Base-by-base conservation (phyloP, 2,329 filamentous ascomycete species). In the Calycina marina region DNA sequence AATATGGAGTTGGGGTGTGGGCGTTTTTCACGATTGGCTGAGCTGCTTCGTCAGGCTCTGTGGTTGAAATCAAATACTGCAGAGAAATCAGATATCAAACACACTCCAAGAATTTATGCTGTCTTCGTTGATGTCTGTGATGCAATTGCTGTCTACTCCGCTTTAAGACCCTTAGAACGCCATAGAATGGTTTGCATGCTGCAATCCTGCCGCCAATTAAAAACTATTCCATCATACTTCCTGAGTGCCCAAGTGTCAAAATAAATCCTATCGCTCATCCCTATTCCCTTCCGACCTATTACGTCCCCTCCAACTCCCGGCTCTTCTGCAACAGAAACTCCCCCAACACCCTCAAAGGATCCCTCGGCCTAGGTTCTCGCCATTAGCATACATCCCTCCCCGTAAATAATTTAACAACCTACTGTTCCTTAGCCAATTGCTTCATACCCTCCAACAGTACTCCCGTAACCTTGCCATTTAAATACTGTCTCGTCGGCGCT, bases 371-470 rank as follows among this genome's bases (percentile, higher is more conserved):
- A 35, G 3, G 12, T 25, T 22, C 25, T 26, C 14, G 6, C 4
- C 10, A n/a, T 22, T 3, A 22, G 20, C 20, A n/a, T 22, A 22
- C 8, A 22, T 9, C n/a, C 8, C 8, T 22, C 8, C 8, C 20
- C 20, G 8, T n/a, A 22, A 22, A 9, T 22, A n/a, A n/a, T 9
- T 22, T n/a, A 22, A 22, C 27, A 17, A 65, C 76, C 49, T 56
- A 83, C 78, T 77, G 70, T 25, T 83, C 74, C 43, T 69, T 73
- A 4, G 75, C 76, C 38, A 85, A 52, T 34, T 66, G 55, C 58
- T 83, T 84, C 75, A 85, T 79, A 14, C 77, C 79, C 46, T 84
- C 77, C 24, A 84, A 57, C 36, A 85, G 48, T 15, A 69, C 65
- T 1, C 69, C 69, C 0, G 77, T 79, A 25, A 85, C 67, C 45